These are phyloP conservation scores for Fusarium penzigii DNA, from an alignment of 2,329 filamentous ascomycete genomes.

Conservation along the genomic window DNA sequence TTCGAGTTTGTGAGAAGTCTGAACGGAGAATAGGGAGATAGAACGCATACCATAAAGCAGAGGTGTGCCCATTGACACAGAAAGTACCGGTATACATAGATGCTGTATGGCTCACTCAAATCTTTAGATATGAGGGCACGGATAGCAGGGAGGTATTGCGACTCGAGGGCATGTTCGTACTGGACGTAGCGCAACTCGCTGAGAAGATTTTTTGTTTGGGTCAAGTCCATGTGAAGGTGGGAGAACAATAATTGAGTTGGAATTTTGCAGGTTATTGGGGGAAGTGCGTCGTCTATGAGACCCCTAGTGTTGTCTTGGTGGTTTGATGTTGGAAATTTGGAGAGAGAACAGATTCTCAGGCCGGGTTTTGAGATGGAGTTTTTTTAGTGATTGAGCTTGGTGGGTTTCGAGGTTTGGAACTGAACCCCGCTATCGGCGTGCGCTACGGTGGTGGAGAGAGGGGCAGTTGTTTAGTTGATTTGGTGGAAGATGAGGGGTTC, in stretches of 20 bases:
- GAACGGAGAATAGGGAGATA: neutral
- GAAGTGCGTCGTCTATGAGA: neutral
- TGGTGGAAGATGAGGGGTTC: too few species aligned
- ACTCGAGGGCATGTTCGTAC: slow-evolving; percentile 62
- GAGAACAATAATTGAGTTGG: neutral
- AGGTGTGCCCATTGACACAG: slow-evolving; percentile 96
- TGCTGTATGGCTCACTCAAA: slow-evolving; percentile 96
- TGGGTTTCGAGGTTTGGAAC: neutral
- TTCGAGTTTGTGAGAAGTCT: slow-evolving; percentile 11
- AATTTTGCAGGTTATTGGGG: slow-evolving; percentile 3
- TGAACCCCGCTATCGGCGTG: neutral
- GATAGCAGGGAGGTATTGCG: slow-evolving; percentile 77
- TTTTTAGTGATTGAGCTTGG: neutral
- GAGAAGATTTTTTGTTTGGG: slow-evolving; percentile 38
- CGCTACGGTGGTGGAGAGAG: too few species aligned
- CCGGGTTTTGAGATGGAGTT: neutral
- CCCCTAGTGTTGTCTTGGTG: neutral
- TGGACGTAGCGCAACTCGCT: slow-evolving; percentile 59
- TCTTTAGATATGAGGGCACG: slow-evolving; percentile 93
- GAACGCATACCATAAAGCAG: slow-evolving; percentile 80
- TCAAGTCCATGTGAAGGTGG: slow-evolving; percentile 35
- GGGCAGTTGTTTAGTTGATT: too few species aligned
- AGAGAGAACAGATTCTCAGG: neutral
- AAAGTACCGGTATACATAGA: slow-evolving; percentile 98
- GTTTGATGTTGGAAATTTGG: neutral